Percentiles rank a stretch among this genome's conserved stretches.
phyloP scores from a whole-genome alignment of 306 rosid genomes.

The Vigna mungo region DNA sequence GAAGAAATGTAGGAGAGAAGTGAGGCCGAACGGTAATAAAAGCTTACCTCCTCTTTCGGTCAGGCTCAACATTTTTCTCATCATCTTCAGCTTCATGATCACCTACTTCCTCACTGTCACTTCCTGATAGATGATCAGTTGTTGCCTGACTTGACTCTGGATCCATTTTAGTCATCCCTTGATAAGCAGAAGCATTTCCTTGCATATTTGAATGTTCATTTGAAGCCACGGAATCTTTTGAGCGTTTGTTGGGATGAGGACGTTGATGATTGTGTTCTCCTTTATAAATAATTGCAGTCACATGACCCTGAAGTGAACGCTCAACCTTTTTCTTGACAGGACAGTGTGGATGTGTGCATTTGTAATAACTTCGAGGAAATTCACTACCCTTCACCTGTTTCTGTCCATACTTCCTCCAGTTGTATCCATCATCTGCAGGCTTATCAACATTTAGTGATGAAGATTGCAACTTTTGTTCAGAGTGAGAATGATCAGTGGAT shows the following conservation, averaged over 20 bases:
- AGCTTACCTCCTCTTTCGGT: conserved; percentile 69
- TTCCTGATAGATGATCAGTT: conserved; percentile 61
- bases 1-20: too few species aligned
- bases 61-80: conserved; percentile 68
- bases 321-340: conserved; percentile 90
- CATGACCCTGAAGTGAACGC: conserved; percentile 79
- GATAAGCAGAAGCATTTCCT: conserved; percentile 53
- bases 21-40: conserved; percentile 2
- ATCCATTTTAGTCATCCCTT: conserved; percentile 48
- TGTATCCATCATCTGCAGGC: conserved; percentile 78
- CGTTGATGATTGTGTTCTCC: conserved; percentile 81
- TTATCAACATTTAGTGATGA: conserved; percentile 59
- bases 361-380: conserved; percentile 82
- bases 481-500: conserved; percentile 50
- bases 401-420: conserved; percentile 91
- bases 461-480: conserved; percentile 55
- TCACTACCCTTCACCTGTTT: conserved; percentile 89
- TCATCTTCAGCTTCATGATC: conserved; percentile 59
- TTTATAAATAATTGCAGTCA: conserved; percentile 76
- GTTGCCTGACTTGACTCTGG: conserved; percentile 67
- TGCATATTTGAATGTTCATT: conserved; percentile 50
- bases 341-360: conserved; percentile 73
- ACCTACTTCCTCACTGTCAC: conserved; percentile 77
- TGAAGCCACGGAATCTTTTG: conserved; percentile 52
- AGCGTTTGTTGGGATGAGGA: conserved; percentile 62